Evolutionary conservation across 2,329 filamentous ascomycete species (phyloP).

Genomic region (Trichophyton schoenleinii): DNA sequence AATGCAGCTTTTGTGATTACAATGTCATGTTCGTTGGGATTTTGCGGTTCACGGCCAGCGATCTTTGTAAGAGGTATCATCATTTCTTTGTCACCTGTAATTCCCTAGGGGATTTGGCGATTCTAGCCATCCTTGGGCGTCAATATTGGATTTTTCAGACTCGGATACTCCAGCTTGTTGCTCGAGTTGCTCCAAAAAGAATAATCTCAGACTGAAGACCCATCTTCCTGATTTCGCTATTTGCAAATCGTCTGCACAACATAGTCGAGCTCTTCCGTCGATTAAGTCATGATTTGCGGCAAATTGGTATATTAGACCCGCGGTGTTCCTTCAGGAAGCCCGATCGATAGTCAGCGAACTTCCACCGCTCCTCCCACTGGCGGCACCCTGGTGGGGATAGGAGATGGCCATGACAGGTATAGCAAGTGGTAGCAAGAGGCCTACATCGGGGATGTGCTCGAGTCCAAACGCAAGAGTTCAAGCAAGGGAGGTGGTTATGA

Average conservation of each 20-base stretch:
- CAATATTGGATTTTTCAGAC: neutral
- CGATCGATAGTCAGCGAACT: neutral
- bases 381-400: too few relatives aligned
- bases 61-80: neutral
- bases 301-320: neutral
- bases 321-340: neutral
- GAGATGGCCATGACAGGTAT: too few relatives aligned
- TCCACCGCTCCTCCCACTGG: too few relatives aligned
- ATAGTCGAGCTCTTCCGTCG: neutral
- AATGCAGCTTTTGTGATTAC: neutral
- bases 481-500: too few relatives aligned
- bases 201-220: neutral
- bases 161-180: neutral
- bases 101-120: neutral
- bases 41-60: neutral
- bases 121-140: constrained; percentile 5
- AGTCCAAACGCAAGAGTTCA: too few relatives aligned
- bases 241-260: neutral
- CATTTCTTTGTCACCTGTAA: neutral
- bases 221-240: neutral
- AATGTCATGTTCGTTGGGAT: neutral
- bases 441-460: too few relatives aligned
- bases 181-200: neutral
- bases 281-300: neutral
- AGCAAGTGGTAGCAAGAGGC: too few relatives aligned